These are phyloP conservation scores for Castanea crenata DNA, from an alignment of 306 rosid species.

Conservation along the genomic window DNA sequence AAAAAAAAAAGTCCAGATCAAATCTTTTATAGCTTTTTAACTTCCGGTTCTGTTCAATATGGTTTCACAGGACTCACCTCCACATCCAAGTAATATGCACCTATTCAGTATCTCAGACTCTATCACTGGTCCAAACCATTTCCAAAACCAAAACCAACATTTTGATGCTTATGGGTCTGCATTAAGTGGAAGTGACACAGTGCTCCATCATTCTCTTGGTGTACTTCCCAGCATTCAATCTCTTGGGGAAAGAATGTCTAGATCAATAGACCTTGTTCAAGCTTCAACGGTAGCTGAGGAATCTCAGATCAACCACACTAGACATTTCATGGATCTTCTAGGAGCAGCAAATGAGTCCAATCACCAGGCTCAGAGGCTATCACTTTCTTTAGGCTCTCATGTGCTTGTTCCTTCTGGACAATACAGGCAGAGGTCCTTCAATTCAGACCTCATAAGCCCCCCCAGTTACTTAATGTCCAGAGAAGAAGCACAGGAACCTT, in stretches of 20 bases:
- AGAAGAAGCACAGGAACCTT: conserved; percentile 40
- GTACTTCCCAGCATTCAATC: conserved; percentile 50
- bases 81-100: conserved; percentile 35
- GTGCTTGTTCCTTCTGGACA: conserved; percentile 53
- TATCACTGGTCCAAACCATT: conserved; percentile 50
- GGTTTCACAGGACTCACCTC: conserved; percentile 41
- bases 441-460: conserved; percentile 45
- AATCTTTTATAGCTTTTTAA: background rate
- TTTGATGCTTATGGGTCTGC: conserved; percentile 51
- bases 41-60: conserved; percentile 12
- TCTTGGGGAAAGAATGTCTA: conserved; percentile 53
- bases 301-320: conserved; percentile 65
- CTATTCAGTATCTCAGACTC: conserved; percentile 54
- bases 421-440: conserved; percentile 41
- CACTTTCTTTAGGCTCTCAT: conserved; percentile 78
- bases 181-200: conserved; percentile 26
- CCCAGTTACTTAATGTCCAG: conserved; percentile 41
- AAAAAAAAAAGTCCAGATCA: no score
- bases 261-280: conserved; percentile 46
- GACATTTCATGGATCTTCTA: conserved; percentile 75
- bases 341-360: conserved; percentile 52
- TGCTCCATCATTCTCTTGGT: conserved; percentile 36
- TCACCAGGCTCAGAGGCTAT: conserved; percentile 54
- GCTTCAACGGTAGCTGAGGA: conserved; percentile 33
- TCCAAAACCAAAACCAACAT: conserved; percentile 57